Evolutionary conservation across 2,329 filamentous ascomycete species (phyloP), one percentile per base, ranked within the genome.

Genomic region (Diaporthe longicolla): DNA sequence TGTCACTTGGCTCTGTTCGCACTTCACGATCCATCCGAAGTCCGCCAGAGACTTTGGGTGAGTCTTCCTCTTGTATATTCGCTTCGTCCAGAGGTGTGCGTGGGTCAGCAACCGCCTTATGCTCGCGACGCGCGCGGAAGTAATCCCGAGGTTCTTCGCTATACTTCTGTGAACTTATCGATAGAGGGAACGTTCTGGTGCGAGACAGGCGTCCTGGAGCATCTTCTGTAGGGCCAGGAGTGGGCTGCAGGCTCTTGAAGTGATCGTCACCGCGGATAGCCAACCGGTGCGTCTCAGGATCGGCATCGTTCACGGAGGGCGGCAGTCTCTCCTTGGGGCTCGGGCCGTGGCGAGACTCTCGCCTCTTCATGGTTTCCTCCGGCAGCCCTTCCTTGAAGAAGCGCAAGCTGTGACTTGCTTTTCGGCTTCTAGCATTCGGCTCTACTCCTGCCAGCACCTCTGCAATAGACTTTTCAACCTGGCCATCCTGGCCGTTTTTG

Each of bases 341-440:
- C 13, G 78, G 65, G 32, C 78, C 75, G 15, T 78, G 74, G 24
- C 82, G 84, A 15, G 81, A 80, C 15, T 91, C 90, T 76, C 85
- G 88, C 77, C 87, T 88, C 77, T 88, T 89, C 55, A 82, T 79
- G 78, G 88, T 89, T 58, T 92, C 89, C 70, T 91, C 88, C 4
- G 90, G 89, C 24, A 92, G 82, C 45, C 90, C 91, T 80, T 93
- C 90, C 75, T 90, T 91, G 84, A 93, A 93, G 78, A 93, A 91
- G 2, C 91, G 87, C 73, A 93, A 83, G 76, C 90, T 92, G 80
- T 93, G 91, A 78, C 90, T 93, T 52, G 91, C 89, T 81, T 93
- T 93, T 77, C 91, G 89, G 78, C 91, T 94, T 70, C 91, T 89
- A 59, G 89, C 88, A 78, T 89, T 91, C 55, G 86, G 89, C 78